A percentile compares a stretch with the other conserved stretches of the same genome.
Evolutionary conservation across 2,329 filamentous ascomycete species (phyloP).

Genomic region (Colletotrichum navitas): DNA sequence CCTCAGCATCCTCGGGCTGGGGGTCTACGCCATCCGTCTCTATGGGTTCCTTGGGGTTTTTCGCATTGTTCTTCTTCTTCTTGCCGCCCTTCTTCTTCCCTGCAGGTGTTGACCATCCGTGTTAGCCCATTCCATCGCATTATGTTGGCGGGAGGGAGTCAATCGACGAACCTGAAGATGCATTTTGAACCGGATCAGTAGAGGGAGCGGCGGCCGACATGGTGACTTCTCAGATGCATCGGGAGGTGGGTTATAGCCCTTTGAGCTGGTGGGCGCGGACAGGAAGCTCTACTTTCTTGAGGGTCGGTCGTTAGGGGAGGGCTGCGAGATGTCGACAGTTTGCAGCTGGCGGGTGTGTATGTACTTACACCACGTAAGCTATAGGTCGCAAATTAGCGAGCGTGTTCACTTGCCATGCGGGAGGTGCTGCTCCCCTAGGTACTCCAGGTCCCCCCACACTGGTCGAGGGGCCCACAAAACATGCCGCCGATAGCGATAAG

Average conservation of each 20-base stretch:
- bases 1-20: constrained; percentile 51
- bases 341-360: constrained; percentile 26
- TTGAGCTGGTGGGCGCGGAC: constrained; percentile 37
- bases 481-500: constrained; percentile 25
- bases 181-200: constrained; percentile 46
- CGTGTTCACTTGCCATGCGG: constrained; percentile 41
- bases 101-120: constrained; percentile 42
- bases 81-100: constrained; percentile 70
- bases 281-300: constrained; percentile 4
- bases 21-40: constrained; percentile 51
- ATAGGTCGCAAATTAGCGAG: constrained; percentile 40
- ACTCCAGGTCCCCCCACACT: constrained; percentile 35
- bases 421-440: constrained; percentile 33
- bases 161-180: constrained; percentile 47
- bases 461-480: constrained; percentile 30
- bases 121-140: constrained; percentile 27
- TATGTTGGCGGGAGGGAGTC: constrained; percentile 8
- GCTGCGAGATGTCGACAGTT: constrained; percentile 35
- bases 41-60: constrained; percentile 59
- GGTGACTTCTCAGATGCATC: constrained; percentile 42
- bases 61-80: constrained; percentile 70
- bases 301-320: constrained; percentile 18
- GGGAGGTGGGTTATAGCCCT: constrained; percentile 38
- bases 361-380: constrained; percentile 42
- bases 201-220: constrained; percentile 49